Base-by-base conservation (phyloP, 805 yeast species). In the Metschnikowia proteae region DNA sequence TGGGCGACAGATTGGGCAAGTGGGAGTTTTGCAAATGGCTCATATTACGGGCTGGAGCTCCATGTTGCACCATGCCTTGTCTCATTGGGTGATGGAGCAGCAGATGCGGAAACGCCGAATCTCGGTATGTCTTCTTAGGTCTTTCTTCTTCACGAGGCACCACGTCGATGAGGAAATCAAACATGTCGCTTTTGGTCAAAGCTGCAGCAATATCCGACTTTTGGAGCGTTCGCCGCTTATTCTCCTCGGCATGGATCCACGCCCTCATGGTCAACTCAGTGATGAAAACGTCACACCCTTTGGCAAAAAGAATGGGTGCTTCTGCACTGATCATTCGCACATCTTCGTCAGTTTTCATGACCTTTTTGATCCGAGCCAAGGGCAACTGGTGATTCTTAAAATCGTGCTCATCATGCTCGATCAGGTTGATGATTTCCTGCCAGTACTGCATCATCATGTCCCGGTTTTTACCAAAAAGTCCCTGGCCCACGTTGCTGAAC, bases 231-330 rank as follows among this genome's bases (percentile, higher is more conserved):
- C 99, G 73, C 56, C 99, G 79, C 64, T 94, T 94, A 70, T 88
- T 88, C 61, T 89, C 97, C 66, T 94, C 98, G 3, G 98, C 97
- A 60, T 91, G 97, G 53, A 94, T 89, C 99, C 99, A 94, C 6
- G 99, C 97, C 50, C 99, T 77, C 97, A 94, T 91, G 10, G 99
- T 91, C 47, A 94, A 73, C 65, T 94, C 99, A 0, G 99, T 91
- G 58, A 94, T 92, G 68, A 94, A 94, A 32, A 94, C 84, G 64
- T 94, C 99, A 68, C 99, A 94, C 1, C 98, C 98, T 66, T 94
- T 94, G 41, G 99, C 98, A 71, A 94, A 94, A 51, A 94, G 69
- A 31, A 94, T 90, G 2, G 99, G 99, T 0, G 98, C 98, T 70
- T 94, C 99, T 2, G 99, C 98, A 54, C 94, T 83, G 49, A 94